phyloP scores from a whole-genome alignment of 208 protist species.

The Acanthamoeba comandoni region DNA sequence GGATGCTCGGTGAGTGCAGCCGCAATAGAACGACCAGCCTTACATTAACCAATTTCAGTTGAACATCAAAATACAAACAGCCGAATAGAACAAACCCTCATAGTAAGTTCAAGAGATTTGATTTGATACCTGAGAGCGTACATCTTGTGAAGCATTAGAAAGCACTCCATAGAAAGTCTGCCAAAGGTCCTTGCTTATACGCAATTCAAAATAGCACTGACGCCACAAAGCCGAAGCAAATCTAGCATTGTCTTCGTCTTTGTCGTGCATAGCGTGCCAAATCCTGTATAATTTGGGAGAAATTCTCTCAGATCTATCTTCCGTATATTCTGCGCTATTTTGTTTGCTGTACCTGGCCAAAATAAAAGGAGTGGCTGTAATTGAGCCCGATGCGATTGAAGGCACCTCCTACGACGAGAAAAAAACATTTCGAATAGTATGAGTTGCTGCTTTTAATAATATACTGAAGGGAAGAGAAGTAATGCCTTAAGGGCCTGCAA shows the following conservation, averaged over 20 bases:
- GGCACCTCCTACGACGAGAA: conserved; percentile 3
- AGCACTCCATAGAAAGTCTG: conserved; percentile 35
- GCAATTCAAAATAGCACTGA: not conserved
- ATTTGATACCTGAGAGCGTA: too few species aligned
- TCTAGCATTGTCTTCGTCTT: conserved; percentile 54
- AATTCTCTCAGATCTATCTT: not conserved
- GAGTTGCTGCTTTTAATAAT: not conserved
- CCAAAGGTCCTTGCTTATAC: not conserved
- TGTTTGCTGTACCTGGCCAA: not conserved
- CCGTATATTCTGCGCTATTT: not conserved
- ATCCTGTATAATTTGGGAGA: not conserved
- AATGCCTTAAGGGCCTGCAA: conserved; percentile 57
- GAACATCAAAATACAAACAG: too few species aligned
- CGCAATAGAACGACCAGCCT: conserved; percentile 59
- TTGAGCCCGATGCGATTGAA: not conserved
- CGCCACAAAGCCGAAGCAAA: conserved; percentile 27
- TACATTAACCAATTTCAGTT: not conserved
- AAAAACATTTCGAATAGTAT: not conserved
- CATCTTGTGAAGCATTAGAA: not conserved
- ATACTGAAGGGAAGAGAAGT: not conserved
- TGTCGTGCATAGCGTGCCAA: conserved; percentile 56
- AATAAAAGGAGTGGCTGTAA: not conserved
- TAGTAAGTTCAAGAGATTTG: too few species aligned
- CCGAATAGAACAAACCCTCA: too few species aligned
- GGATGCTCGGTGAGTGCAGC: conserved; percentile 36